Evolutionary conservation across 1,139 yeast species (phyloP).

Genomic region (Debaryomycetaceae sp.): DNA sequence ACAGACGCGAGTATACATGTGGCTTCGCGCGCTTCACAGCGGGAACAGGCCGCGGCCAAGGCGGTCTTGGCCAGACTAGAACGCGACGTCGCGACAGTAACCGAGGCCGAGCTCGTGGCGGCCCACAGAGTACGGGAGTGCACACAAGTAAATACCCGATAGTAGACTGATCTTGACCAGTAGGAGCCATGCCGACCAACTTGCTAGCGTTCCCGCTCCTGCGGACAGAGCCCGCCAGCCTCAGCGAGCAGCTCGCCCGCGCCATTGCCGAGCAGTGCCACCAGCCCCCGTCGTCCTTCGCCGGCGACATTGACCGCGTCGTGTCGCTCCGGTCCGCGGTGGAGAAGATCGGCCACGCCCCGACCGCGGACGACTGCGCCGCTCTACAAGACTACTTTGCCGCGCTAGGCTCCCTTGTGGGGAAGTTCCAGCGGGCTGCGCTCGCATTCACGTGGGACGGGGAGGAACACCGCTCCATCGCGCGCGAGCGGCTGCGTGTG

Average conservation of each 20-base stretch:
- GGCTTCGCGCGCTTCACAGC: too few species aligned
- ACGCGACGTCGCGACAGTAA: too few species aligned
- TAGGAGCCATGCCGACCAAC: constrained; percentile 28
- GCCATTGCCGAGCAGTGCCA: constrained; percentile 51
- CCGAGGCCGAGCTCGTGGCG: too few species aligned
- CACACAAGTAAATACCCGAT: too few species aligned
- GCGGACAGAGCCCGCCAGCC: constrained; percentile 34
- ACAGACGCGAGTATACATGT: too few species aligned
- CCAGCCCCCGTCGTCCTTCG: constrained; percentile 53
- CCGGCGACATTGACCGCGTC: constrained; percentile 38
- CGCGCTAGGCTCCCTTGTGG: constrained; percentile 17
- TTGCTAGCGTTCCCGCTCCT: constrained; percentile 44
- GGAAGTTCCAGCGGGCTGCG: constrained; percentile 31
- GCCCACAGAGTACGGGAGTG: too few species aligned
- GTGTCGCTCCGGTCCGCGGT: constrained; percentile 14
- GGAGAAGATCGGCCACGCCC: constrained; percentile 12
- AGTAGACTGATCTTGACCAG: too few species aligned
- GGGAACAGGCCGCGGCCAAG: too few species aligned
- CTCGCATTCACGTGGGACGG: constrained; percentile 56
- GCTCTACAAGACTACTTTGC: constrained; percentile 18
- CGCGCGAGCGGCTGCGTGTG: constrained; percentile 51
- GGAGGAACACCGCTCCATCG: constrained; percentile 24
- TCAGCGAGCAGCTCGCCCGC: constrained; percentile 34
- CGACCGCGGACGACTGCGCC: constrained; percentile 9
- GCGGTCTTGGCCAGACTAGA: too few species aligned